Conservation (phyloP, 352 stramenopile genomes). For the Stramenopiles sp. region DNA sequence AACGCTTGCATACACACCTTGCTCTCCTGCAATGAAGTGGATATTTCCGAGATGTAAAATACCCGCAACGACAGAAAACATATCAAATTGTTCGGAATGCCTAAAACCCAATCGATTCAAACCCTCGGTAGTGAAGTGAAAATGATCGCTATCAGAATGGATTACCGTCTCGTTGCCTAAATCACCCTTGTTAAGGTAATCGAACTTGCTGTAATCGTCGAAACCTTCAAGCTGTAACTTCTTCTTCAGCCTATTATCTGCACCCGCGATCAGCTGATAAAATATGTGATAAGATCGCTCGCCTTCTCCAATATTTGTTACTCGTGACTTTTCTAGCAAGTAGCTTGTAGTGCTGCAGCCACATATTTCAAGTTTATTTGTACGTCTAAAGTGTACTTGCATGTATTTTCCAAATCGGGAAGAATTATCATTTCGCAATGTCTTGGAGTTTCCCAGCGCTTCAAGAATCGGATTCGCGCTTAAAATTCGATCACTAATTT, state of each 20-base stretch:
- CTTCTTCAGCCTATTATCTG: too few species aligned
- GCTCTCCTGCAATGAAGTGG: neutral
- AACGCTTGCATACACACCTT: neutral
- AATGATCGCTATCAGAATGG: conserved; percentile 41
- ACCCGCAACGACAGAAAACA: neutral
- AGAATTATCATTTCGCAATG: conserved; percentile 59
- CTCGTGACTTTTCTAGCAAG: conserved; percentile 89
- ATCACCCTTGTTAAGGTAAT: neutral
- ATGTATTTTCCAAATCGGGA: conserved; percentile 65
- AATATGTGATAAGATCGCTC: conserved; percentile 99
- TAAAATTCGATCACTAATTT: conserved; percentile 25
- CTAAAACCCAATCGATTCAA: neutral
- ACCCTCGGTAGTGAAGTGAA: neutral
- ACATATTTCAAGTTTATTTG: conserved; percentile 26
- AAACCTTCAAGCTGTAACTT: too few species aligned
- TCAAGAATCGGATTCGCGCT: conserved; percentile 59
- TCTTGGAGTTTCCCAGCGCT: conserved; percentile 62
- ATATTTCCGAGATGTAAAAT: conserved; percentile 10
- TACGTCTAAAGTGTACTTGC: conserved; percentile 64
- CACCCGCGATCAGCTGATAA: conserved; percentile 80
- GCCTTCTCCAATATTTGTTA: conserved; percentile 64
- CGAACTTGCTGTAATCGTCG: too few species aligned
- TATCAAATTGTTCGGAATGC: too few species aligned
- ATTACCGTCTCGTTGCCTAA: neutral
- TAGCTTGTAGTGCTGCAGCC: conserved; percentile 63